Evolutionary conservation across 2,329 filamentous ascomycete species (phyloP).

Genomic region (Peltaster fructicola): DNA sequence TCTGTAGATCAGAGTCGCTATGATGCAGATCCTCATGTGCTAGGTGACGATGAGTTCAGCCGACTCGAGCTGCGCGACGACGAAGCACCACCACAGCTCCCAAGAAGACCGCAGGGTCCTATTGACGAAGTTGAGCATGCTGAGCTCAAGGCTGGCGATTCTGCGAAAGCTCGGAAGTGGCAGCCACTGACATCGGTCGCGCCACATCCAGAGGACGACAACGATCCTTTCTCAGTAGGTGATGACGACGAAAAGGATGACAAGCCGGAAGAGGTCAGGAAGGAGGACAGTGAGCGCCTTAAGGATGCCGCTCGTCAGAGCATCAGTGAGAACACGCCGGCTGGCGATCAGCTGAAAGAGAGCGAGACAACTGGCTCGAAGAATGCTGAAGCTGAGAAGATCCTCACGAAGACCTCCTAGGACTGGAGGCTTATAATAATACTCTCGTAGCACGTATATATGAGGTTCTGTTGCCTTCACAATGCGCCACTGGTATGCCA

Average conservation of each 20-base stretch:
- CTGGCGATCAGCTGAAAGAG: constrained; percentile 18
- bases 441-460: no score
- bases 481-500: no score
- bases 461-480: no score
- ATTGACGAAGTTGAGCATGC: constrained; percentile 64
- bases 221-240: constrained; percentile 91
- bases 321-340: constrained; percentile 36
- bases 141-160: constrained; percentile 38
- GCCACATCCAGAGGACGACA: constrained; percentile 69
- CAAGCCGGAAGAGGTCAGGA: constrained; percentile 45
- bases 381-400: constrained; percentile 28
- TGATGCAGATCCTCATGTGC: constrained; percentile 79
- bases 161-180: constrained; percentile 88
- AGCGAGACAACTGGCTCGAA: constrained; percentile 25
- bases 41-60: constrained; percentile 69
- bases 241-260: constrained; percentile 56
- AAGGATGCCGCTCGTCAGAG: constrained; percentile 33
- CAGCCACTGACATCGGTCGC: constrained; percentile 79
- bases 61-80: constrained; percentile 44
- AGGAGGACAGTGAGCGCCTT: constrained; percentile 33
- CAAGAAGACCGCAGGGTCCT: constrained; percentile 41
- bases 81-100: no score
- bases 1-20: constrained; percentile 85
- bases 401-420: no score
- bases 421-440: no score